Conservation (phyloP, 2,329 filamentous ascomycete species). For the Fusarium sp. region DNA sequence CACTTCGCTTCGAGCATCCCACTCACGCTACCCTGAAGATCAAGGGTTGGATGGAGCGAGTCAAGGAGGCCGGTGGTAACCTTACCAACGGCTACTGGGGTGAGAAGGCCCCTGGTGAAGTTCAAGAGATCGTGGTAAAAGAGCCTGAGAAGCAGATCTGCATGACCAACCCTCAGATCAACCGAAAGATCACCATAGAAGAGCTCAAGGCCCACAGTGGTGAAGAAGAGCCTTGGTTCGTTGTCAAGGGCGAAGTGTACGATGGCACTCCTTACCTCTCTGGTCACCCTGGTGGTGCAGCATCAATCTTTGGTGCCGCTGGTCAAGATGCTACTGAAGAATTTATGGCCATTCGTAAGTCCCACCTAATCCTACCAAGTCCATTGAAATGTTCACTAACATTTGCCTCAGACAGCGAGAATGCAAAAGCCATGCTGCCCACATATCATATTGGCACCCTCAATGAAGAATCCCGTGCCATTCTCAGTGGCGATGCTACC, state of each 20-base stretch:
- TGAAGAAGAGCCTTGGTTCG: constrained; percentile 81
- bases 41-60: constrained; percentile 92
- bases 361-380: not conserved
- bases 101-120: constrained; percentile 69
- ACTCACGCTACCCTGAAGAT: constrained; percentile 81
- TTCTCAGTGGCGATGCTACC: constrained; percentile 58
- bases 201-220: constrained; percentile 76
- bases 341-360: constrained; percentile 89
- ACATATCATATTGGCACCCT: constrained; percentile 85
- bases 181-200: constrained; percentile 71
- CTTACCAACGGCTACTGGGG: constrained; percentile 87
- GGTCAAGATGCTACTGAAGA: constrained; percentile 86
- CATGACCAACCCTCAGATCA: constrained; percentile 77
- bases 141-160: constrained; percentile 72
- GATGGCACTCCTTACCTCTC: constrained; percentile 84
- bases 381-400: constrained; percentile 35
- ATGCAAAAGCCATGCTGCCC: constrained; percentile 89
- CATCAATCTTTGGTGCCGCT: constrained; percentile 85
- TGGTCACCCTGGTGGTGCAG: constrained; percentile 85
- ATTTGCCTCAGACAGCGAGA: constrained; percentile 77
- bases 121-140: constrained; percentile 52
- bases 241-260: constrained; percentile 88
- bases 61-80: constrained; percentile 85
- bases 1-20: constrained; percentile 85
- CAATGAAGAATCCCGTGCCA: constrained; percentile 64